These are phyloP conservation scores for Echeveria elegans DNA, from an alignment of 164 flowering plant species.

Conservation along the genomic window DNA sequence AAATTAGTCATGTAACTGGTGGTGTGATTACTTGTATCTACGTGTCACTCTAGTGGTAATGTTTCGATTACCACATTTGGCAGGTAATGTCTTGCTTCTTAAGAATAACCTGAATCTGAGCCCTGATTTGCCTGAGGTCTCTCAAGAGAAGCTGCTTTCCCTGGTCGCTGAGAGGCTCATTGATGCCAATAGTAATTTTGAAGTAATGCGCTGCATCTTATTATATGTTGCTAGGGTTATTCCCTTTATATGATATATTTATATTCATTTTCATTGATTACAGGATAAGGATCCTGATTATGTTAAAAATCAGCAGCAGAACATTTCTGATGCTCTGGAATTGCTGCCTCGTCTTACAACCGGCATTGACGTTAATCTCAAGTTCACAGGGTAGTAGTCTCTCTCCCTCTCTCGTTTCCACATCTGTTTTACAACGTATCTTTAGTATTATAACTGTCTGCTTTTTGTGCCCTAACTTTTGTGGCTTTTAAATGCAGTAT, in stretches of 20 bases:
- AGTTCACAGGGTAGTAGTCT: slow-evolving; percentile 54
- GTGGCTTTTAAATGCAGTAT: slow-evolving; percentile 34
- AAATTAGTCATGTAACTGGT: not conserved
- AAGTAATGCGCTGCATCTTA: slow-evolving; percentile 28
- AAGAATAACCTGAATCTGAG: slow-evolving; percentile 65
- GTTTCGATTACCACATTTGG: not conserved
- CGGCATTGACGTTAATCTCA: slow-evolving; percentile 91
- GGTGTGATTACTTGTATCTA: not conserved
- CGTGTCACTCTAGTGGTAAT: not conserved
- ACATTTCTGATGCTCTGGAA: slow-evolving; percentile 86
- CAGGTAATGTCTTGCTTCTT: slow-evolving; percentile 81
- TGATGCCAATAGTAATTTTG: slow-evolving; percentile 71
- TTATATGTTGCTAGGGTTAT: not conserved
- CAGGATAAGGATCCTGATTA: slow-evolving; percentile 83
- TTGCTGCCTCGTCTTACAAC: slow-evolving; percentile 82
- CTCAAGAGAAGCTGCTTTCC: slow-evolving; percentile 76
- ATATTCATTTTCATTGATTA: slow-evolving; percentile 9
- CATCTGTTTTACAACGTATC: not conserved
- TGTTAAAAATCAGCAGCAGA: slow-evolving; percentile 79
- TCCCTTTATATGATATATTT: slow-evolving; percentile 4
- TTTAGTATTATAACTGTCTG: not conserved
- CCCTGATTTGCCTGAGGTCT: slow-evolving; percentile 54
- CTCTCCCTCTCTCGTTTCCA: not conserved
- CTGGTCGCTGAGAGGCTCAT: slow-evolving; percentile 78
- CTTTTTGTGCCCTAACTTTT: not conserved